Evolutionary conservation across 1,139 yeast genomes (phyloP), one percentile per base, ranked within the genome.

Genomic region (Geotrichum phurueaensis): DNA sequence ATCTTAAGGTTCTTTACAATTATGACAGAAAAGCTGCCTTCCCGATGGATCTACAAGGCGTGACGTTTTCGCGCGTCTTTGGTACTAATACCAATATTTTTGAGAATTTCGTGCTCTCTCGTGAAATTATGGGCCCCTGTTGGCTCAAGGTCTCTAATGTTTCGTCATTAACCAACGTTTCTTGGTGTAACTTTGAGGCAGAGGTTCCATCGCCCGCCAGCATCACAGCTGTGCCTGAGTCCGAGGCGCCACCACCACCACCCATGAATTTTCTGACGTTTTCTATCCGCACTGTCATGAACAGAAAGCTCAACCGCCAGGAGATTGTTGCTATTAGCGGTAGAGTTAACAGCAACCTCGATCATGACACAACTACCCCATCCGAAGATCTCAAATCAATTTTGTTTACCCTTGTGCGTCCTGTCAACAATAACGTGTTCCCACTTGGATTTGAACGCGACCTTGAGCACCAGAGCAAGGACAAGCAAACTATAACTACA

Each of bases 51-150:
- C 72, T 86, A 45, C 83, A 82, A 64, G 96, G 97, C 62, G 85
- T 83, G 59, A 88, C 96, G 0, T 92, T 89, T 70, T 77, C 81
- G 25, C 87, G 83, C 63, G 89, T 90, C 3, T 91, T 92, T 75
- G 99, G 99, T 54, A 79, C 90, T 3, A 83, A 80, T 63, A 76
- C 95, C 2, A 81, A 81, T 62, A 78, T 89, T 50, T 91, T 94
- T 73, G 99, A 94, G 75, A 81, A 90, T 15, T 90, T 94, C 75
- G 96, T 90, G 13, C 71, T 91, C 36, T 89, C 87, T 71, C 81
- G 89, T 67, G 85, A 87, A 66, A 80, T 94, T 51, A 91, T 91
- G 97, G 99, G 99, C 5, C 99, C 99, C 1, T 91, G 99, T 71
- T 94, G 99, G 99, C 77, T 94, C 59, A 87, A 87, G 59, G 78